phyloP scores from a whole-genome alignment of 805 yeast genomes.

The Citeromyces nyonsensis region DNA sequence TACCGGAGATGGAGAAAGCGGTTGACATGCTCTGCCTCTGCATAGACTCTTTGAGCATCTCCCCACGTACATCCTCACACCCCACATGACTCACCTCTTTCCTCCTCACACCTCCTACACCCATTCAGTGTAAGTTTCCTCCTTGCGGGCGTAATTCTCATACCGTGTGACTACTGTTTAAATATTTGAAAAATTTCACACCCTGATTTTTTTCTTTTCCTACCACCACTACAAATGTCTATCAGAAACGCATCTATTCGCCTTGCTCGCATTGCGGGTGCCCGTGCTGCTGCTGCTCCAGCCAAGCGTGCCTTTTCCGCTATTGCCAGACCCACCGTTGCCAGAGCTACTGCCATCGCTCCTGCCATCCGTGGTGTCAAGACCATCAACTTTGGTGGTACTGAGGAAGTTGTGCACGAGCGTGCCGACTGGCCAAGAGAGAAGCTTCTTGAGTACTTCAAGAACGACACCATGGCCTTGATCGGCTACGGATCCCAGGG shows the following conservation, averaged over 20 bases:
- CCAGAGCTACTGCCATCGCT: conserved; percentile 20
- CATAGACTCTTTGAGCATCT: too few relatives aligned
- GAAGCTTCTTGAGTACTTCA: conserved; percentile 90
- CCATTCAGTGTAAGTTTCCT: not conserved
- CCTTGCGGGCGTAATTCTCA: not conserved
- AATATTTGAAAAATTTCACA: not conserved
- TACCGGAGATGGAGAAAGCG: too few relatives aligned
- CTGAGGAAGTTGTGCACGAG: conserved; percentile 91
- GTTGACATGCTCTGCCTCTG: too few relatives aligned
- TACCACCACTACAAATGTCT: conserved; percentile 7
- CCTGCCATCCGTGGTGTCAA: conserved; percentile 65
- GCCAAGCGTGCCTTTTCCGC: conserved; percentile 47
- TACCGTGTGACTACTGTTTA: too few relatives aligned
- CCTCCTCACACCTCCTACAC: not conserved
- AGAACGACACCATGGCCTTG: conserved; percentile 92
- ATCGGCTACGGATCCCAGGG: conserved; percentile 99
- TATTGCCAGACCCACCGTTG: conserved; percentile 24
- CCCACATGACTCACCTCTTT: not conserved
- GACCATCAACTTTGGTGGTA: conserved; percentile 94
- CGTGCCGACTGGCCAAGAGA: conserved; percentile 99
- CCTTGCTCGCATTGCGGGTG: conserved; percentile 29
- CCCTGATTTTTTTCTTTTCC: not conserved
- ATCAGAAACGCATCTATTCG: conserved; percentile 31
- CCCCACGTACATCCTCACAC: too few relatives aligned
- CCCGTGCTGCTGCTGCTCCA: conserved; percentile 21